Conservation (phyloP, 139 green algal genomes). For the Coelastrella sp. region DNA sequence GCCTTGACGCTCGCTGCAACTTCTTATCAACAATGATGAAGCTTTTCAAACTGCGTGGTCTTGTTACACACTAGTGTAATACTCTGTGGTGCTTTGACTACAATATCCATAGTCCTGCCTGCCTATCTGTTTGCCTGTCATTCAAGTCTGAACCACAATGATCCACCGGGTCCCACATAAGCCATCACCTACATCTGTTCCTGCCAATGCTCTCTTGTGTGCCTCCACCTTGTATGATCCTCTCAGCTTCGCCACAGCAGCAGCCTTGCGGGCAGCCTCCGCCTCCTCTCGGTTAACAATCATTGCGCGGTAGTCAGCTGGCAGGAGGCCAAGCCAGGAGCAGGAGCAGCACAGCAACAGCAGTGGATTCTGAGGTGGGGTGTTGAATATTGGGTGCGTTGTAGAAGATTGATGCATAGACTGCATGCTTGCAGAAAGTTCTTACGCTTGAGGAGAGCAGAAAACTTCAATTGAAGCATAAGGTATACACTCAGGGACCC, state of each 20-base stretch:
- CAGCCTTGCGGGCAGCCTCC: neutral
- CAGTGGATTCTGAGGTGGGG: neutral
- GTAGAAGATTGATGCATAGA: no score
- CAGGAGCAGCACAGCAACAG: neutral
- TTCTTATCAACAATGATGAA: no score
- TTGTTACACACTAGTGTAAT: no score
- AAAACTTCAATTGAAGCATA: no score
- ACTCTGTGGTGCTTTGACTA: no score
- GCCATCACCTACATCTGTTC: neutral
- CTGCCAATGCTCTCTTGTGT: neutral
- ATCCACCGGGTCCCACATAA: neutral
- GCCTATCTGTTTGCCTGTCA: neutral
- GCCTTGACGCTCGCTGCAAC: no score
- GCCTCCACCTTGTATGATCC: neutral
- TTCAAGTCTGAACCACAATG: neutral
- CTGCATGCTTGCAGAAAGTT: no score
- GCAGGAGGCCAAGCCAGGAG: neutral
- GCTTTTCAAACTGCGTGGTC: no score
- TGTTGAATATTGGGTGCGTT: no score
- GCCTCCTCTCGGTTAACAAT: neutral
- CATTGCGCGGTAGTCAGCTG: slow-evolving; percentile 43
- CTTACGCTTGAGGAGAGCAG: no score
- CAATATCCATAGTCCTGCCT: no score
- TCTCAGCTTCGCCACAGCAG: slow-evolving; percentile 6
- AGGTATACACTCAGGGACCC: no score